phyloP scores from a whole-genome alignment of 2,329 filamentous ascomycete genomes.

The Ophiostoma novo-ulmi region DNA sequence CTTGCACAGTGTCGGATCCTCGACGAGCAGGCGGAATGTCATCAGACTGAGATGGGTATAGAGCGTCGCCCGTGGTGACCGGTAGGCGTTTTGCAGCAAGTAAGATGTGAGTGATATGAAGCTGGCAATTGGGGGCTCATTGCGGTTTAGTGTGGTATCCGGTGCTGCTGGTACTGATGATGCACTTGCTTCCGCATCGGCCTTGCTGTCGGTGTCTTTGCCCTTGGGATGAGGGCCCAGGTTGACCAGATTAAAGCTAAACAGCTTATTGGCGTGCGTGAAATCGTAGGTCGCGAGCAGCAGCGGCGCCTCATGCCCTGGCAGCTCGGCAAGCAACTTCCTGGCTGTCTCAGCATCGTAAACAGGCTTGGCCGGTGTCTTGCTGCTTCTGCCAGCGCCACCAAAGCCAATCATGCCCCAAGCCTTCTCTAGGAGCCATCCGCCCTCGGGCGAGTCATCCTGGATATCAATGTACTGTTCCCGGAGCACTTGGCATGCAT shows the following conservation, averaged over 20 bases:
- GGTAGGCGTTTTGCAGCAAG: conserved; percentile 85
- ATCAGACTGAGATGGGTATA: conserved; percentile 85
- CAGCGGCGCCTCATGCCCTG: conserved; percentile 70
- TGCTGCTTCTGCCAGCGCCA: conserved; percentile 36
- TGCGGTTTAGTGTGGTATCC: conserved; percentile 25
- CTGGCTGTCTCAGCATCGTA: conserved; percentile 77
- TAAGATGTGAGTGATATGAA: conserved; percentile 90
- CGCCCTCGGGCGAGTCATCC: conserved; percentile 78
- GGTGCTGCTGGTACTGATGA: not conserved
- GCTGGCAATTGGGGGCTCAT: conserved; percentile 69
- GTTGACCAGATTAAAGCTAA: conserved; percentile 77
- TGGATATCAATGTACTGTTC: conserved; percentile 78
- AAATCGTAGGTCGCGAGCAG: conserved; percentile 90
- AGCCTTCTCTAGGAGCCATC: conserved; percentile 75
- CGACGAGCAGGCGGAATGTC: conserved; percentile 77
- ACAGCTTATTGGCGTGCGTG: conserved; percentile 87
- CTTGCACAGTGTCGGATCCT: conserved; percentile 78
- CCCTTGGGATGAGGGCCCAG: conserved; percentile 35
- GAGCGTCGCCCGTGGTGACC: conserved; percentile 68
- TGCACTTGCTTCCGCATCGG: not conserved
- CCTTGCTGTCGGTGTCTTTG: not conserved
- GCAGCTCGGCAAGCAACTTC: conserved; percentile 73
- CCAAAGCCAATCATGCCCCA: conserved; percentile 81
- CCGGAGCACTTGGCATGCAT: conserved; percentile 62
- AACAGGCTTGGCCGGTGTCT: conserved; percentile 57